Evolutionary conservation across 2,329 filamentous ascomycete species (phyloP).

Genomic region (Xylariomycetidae sp.): DNA sequence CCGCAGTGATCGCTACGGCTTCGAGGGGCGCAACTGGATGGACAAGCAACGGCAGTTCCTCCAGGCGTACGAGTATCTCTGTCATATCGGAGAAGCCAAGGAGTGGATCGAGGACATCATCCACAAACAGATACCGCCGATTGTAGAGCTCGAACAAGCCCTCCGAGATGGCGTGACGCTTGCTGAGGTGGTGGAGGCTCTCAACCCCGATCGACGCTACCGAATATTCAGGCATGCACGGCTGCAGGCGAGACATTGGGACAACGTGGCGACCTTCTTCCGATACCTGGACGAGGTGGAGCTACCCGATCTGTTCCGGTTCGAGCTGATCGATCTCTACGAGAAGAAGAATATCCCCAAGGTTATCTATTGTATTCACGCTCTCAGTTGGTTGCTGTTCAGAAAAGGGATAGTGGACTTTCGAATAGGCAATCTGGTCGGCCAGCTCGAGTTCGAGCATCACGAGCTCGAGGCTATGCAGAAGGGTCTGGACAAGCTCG

Average conservation of each 20-base stretch:
- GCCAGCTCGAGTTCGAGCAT: constrained; percentile 94
- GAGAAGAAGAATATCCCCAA: constrained; percentile 99
- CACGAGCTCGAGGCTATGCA: constrained; percentile 97
- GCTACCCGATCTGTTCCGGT: constrained; percentile 90
- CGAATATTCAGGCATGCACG: constrained; percentile 83
- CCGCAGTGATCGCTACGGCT: constrained; percentile 55
- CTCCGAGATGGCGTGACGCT: constrained; percentile 89
- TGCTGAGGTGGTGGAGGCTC: constrained; percentile 86
- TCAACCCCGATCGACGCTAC: constrained; percentile 70
- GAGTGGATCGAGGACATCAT: constrained; percentile 80
- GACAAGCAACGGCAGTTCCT: constrained; percentile 96
- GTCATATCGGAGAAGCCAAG: constrained; percentile 97
- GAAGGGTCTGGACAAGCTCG: constrained; percentile 92
- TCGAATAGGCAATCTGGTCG: constrained; percentile 92
- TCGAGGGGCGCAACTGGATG: constrained; percentile 94
- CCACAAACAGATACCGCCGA: constrained; percentile 65
- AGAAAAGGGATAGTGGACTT: constrained; percentile 94
- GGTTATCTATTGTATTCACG: constrained; percentile 98
- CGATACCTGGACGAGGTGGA: constrained; percentile 87
- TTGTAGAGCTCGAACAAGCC: constrained; percentile 89
- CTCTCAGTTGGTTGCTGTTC: constrained; percentile 93
- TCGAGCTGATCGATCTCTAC: constrained; percentile 95
- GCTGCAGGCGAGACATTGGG: constrained; percentile 90
- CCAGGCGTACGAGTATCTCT: constrained; percentile 96
- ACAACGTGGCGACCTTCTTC: constrained; percentile 97